phyloP scores from a whole-genome alignment of 495 filamentous ascomycete species.

The Lasiosphaeria ovina region DNA sequence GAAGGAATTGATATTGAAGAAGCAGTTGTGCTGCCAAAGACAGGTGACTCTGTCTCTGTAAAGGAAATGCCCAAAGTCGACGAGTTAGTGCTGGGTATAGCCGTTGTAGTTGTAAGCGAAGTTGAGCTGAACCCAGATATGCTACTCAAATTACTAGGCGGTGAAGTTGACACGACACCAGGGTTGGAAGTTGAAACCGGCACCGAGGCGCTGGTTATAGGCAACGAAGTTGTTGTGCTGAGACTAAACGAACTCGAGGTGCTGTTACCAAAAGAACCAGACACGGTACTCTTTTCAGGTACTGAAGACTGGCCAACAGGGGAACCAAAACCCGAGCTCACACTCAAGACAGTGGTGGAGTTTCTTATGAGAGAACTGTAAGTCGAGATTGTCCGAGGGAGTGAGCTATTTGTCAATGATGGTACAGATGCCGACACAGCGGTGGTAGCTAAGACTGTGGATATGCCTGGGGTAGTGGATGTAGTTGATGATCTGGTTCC shows the following conservation, averaged over 20 bases:
- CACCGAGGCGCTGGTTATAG: neutral
- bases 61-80: neutral
- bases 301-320: no score
- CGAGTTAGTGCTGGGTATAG: conserved; percentile 1
- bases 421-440: neutral
- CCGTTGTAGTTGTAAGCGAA: neutral
- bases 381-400: no score
- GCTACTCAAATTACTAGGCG: neutral
- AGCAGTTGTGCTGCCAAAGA: neutral
- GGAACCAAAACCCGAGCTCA: no score
- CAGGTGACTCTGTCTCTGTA: conserved; percentile 4
- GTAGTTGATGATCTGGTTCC: neutral
- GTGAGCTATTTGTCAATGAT: conserved; percentile 1
- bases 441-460: neutral
- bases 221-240: no score
- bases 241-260: no score
- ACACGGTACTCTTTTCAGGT: no score
- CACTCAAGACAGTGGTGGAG: no score
- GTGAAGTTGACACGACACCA: neutral
- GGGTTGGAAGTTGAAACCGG: neutral
- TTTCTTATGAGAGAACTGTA: no score
- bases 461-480: conserved; percentile 5
- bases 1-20: neutral
- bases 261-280: no score
- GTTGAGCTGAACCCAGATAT: conserved; percentile 4